A percentile compares a stretch with the other conserved stretches of the same genome.
phyloP scores from a whole-genome alignment of 805 yeast species.

The Candida sphagnicola region DNA sequence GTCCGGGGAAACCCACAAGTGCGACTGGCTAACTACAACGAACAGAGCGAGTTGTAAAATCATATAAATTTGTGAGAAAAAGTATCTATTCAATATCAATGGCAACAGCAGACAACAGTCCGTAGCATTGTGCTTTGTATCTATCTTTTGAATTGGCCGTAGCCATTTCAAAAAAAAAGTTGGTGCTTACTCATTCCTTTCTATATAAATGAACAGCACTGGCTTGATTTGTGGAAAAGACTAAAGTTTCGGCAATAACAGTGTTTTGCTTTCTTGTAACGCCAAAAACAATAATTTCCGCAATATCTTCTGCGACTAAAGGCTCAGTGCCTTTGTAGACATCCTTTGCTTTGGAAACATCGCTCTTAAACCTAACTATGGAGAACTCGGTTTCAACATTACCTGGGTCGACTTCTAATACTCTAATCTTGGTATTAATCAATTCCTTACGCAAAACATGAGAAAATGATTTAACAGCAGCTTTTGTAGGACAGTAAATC shows the following conservation, averaged over 20 bases:
- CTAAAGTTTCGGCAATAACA: slow-evolving; percentile 75
- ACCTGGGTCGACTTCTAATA: slow-evolving; percentile 75
- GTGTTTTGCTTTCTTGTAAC: slow-evolving; percentile 66
- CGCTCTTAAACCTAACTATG: slow-evolving; percentile 61
- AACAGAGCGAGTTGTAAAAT: too few species aligned
- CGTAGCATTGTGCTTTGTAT: too few species aligned
- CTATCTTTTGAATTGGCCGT: too few species aligned
- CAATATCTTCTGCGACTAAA: slow-evolving; percentile 68
- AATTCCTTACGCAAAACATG: slow-evolving; percentile 72
- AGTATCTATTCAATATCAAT: too few species aligned
- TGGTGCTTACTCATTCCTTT: slow-evolving; percentile 4
- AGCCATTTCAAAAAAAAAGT: too few species aligned
- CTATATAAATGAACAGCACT: slow-evolving; percentile 60
- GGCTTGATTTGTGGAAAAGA: slow-evolving; percentile 86
- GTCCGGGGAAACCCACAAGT: background rate
- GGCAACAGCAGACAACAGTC: too few species aligned
- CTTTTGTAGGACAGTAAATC: slow-evolving; percentile 72
- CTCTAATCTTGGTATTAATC: slow-evolving; percentile 64
- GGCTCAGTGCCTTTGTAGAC: slow-evolving; percentile 70
- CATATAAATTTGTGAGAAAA: too few species aligned
- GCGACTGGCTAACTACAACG: background rate
- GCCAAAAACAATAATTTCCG: slow-evolving; percentile 67
- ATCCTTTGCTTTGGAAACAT: slow-evolving; percentile 52
- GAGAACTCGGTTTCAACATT: slow-evolving; percentile 78
- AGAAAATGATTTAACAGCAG: slow-evolving; percentile 68